Conservation (phyloP, 2,329 filamentous ascomycete species). For the Talaromyces sp. region DNA sequence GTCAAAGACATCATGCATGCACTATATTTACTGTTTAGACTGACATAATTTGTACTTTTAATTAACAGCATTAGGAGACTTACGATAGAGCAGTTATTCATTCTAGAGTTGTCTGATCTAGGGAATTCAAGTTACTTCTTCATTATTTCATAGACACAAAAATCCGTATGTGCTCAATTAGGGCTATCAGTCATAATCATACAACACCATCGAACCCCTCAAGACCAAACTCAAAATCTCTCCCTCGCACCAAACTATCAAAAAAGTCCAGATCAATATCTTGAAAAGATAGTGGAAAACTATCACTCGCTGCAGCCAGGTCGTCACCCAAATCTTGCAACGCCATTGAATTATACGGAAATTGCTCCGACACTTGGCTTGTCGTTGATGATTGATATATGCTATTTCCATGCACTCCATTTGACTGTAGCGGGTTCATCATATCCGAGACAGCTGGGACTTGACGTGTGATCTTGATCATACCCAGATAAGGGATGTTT, state of each 20-base stretch:
- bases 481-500: constrained; percentile 11
- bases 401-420: neutral
- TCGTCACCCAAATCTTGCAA: neutral
- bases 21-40: neutral
- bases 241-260: constrained; percentile 9
- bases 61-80: neutral
- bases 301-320: neutral
- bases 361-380: neutral
- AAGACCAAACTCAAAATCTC: neutral
- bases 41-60: neutral
- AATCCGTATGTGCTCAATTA: no score
- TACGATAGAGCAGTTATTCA: neutral
- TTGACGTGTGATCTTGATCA: constrained; percentile 5
- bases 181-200: neutral
- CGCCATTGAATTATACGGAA: neutral
- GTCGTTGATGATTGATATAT: neutral
- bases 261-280: constrained; percentile 15
- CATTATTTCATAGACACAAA: no score
- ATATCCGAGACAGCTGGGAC: neutral
- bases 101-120: no score
- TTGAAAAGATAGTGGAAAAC: neutral
- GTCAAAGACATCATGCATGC: neutral
- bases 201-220: neutral
- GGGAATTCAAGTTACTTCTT: no score
- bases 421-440: neutral